Evolutionary conservation across 352 stramenopile species (phyloP), one percentile per base, ranked within the genome.

Genomic region (Pythium aristosporum): DNA sequence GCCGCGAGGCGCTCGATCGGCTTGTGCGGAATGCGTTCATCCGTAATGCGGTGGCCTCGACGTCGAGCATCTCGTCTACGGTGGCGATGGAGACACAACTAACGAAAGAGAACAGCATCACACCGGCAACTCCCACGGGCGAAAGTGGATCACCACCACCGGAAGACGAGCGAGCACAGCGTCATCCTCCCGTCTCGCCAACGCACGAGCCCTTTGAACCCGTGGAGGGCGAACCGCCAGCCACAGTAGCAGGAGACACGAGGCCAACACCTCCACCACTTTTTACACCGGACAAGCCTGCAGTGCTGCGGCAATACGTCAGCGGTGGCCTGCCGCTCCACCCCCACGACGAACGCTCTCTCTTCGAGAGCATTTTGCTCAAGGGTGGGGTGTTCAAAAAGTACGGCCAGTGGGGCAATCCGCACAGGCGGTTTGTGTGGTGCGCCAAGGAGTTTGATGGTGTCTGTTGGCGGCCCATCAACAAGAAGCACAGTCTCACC

Each of bases 321-420:
- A 47, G 41, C 28, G n/a, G 46, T 18, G 48, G 47, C 7, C 9
- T 53, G 3, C 16, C 50, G 23, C 70, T 81, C 52, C 71, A 51
- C 15, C 59, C 53, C n/a, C 59, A 77, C 20, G 78, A 87, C 53
- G 71, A 86, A 23, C 75, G 78, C 23, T 36, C 64, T 13, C 68
- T 86, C 15, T 87, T 80, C 34, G 69, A 86, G 44, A 85, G 72
- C 57, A 83, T 87, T 63, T 50, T 89, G 52, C 67, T 87, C 41
- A 86, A 89, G 66, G 79, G 82, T 28, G 79, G 76, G 9, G 75
- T 89, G 18, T 91, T 91, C 51, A 88, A 88, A 57, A 89, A 91
- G 61, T 88, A 89, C 48, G 82, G 80, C 0, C 80, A 89, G 48
- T 91, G 82, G 82, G 79, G 82, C 13, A 85, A 86, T 41, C 82